Evolutionary conservation across 108 stramenopile genomes (phyloP).

Genomic region (Heterococcus sp.): DNA sequence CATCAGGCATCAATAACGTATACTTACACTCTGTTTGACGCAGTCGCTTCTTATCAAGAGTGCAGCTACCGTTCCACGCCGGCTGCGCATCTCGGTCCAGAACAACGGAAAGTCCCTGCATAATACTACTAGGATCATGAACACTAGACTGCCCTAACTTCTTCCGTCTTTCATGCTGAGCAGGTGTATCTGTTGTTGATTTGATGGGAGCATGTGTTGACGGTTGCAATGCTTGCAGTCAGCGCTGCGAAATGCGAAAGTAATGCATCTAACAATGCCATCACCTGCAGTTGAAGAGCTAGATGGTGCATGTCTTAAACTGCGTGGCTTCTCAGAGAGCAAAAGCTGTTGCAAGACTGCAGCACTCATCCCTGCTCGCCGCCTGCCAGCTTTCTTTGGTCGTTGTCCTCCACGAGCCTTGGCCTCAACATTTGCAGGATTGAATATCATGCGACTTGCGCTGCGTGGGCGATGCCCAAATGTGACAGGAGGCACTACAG

Average conservation of each 20-base stretch:
- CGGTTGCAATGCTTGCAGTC: no score
- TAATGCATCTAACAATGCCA: background rate
- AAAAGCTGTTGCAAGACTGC: background rate
- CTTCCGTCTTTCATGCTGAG: no score
- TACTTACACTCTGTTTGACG: no score
- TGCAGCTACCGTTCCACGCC: no score
- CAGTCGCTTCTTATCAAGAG: no score
- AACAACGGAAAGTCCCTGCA: background rate
- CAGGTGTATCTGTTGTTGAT: no score
- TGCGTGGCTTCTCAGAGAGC: background rate
- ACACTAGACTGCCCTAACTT: no score
- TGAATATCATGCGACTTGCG: background rate
- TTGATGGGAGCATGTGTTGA: no score
- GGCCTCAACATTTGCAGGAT: background rate
- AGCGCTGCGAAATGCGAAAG: background rate
- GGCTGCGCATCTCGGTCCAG: no score
- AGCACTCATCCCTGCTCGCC: background rate
- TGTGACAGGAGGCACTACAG: background rate
- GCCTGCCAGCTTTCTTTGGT: background rate
- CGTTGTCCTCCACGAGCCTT: no score
- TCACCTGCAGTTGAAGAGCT: background rate
- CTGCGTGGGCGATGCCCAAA: background rate
- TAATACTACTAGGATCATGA: background rate
- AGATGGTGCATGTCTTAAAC: no score
- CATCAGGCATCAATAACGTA: no score